These are phyloP conservation scores for Linnemannia hyalina DNA, from an alignment of 192 early-diverging fungal species.

Conservation along the genomic window DNA sequence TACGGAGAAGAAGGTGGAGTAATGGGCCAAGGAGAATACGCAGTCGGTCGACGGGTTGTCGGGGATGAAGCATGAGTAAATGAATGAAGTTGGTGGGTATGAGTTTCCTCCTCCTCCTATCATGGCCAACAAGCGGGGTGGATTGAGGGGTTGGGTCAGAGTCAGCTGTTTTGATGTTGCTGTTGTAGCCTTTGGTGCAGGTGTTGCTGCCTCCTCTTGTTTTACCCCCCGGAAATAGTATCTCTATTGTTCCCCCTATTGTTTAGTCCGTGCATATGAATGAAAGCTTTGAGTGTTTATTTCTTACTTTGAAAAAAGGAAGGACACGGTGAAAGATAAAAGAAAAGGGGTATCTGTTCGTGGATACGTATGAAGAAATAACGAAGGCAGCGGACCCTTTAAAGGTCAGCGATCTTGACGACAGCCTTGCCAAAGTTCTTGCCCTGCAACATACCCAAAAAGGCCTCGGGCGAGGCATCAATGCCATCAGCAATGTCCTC, in stretches of 20 bases:
- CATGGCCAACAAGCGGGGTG: neutral
- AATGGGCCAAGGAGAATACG: slow-evolving; percentile 55
- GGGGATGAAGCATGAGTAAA: slow-evolving; percentile 23
- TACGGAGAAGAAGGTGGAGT: slow-evolving; percentile 46
- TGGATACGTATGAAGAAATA: neutral
- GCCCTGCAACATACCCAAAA: slow-evolving; percentile 73
- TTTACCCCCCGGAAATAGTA: neutral
- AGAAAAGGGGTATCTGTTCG: neutral
- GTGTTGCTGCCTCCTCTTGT: neutral
- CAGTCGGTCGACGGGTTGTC: slow-evolving; percentile 68
- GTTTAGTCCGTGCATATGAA: neutral
- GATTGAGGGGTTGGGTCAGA: neutral
- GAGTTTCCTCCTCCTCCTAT: neutral
- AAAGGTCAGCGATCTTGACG: slow-evolving; percentile 65
- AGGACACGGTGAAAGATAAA: neutral
- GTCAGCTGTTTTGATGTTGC: neutral
- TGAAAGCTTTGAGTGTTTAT: neutral
- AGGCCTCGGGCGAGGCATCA: slow-evolving; percentile 64
- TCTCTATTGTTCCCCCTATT: too few relatives aligned
- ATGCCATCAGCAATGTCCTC: slow-evolving; percentile 52
- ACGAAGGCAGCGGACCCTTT: neutral
- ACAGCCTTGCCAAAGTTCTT: slow-evolving; percentile 79
- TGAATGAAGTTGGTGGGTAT: neutral
- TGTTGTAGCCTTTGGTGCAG: neutral
- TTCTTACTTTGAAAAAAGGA: neutral